Evolutionary conservation across 129 eudicot species (phyloP).

Genomic region (Arctium lappa): DNA sequence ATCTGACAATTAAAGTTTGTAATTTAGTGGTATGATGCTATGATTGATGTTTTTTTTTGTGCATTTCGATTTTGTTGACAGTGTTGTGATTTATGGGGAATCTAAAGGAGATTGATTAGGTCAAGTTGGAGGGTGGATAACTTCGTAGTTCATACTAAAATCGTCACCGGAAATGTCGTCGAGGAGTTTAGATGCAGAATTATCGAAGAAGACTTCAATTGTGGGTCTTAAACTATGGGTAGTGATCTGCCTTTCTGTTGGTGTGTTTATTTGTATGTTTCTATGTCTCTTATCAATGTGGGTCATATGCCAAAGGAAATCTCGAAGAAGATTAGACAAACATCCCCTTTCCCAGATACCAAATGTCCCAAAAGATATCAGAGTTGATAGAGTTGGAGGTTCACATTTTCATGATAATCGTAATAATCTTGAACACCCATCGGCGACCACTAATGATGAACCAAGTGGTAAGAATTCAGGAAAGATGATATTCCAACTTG

Average conservation of each 20-base stretch:
- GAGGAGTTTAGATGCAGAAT: conserved; percentile 45
- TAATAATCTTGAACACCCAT: conserved; percentile 45
- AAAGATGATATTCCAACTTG: conserved; percentile 67
- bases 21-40: conserved; percentile 4
- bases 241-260: conserved; percentile 62
- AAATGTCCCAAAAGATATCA: conserved; percentile 71
- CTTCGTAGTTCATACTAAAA: neutral
- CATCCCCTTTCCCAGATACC: conserved; percentile 66
- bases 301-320: conserved; percentile 61
- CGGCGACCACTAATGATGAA: conserved; percentile 37
- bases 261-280: conserved; percentile 61
- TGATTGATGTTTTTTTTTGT: neutral
- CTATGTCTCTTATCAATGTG: conserved; percentile 67
- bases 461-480: conserved; percentile 54
- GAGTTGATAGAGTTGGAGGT: conserved; percentile 67
- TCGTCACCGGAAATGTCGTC: conserved; percentile 47
- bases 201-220: conserved; percentile 59
- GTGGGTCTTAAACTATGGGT: conserved; percentile 82
- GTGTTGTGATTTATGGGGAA: conserved; percentile 5
- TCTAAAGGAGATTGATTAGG: conserved; percentile 29
- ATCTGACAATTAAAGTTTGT: conserved; percentile 1
- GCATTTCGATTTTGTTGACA: conserved; percentile 4
- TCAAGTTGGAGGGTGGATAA: neutral
- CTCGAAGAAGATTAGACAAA: conserved; percentile 47
- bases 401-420: conserved; percentile 36